A percentile compares a stretch with the other conserved stretches of the same genome.
Evolutionary conservation across 2,329 filamentous ascomycete genomes (phyloP).

Genomic region (Fusarium praegraminearum): DNA sequence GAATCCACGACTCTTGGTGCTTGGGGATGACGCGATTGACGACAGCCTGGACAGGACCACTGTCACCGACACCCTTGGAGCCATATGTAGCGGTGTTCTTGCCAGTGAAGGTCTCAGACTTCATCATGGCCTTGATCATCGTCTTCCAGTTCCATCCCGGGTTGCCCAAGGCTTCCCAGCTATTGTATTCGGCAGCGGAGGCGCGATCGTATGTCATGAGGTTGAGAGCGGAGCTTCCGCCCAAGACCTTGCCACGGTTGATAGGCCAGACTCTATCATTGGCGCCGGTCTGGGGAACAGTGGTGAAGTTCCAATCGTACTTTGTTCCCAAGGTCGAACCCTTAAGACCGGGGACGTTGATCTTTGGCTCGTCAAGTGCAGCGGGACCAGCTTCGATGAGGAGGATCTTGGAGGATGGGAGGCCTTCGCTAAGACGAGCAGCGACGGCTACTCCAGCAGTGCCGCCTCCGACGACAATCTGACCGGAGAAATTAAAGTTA

Average conservation of each 20-base stretch:
- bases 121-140: constrained; percentile 28
- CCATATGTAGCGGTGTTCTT: constrained; percentile 42
- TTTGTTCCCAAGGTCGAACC: constrained; percentile 43
- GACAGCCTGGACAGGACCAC: constrained; percentile 43
- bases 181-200: constrained; percentile 48
- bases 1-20: constrained; percentile 59
- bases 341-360: constrained; percentile 23
- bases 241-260: constrained; percentile 46
- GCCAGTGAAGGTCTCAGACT: constrained; percentile 40
- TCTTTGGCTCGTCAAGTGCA: constrained; percentile 19
- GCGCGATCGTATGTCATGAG: constrained; percentile 50
- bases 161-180: constrained; percentile 55
- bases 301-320: constrained; percentile 48
- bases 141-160: constrained; percentile 54
- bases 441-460: constrained; percentile 50
- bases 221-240: constrained; percentile 50
- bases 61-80: constrained; percentile 33
- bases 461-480: constrained; percentile 50
- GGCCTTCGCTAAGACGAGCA: constrained; percentile 48
- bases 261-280: constrained; percentile 38
- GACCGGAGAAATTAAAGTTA: neutral
- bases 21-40: constrained; percentile 57
- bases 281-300: constrained; percentile 45
- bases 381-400: constrained; percentile 21
- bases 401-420: constrained; percentile 29